Percentiles rank a stretch among this genome's conserved stretches.
Evolutionary conservation across 2,329 filamentous ascomycete species (phyloP).

Genomic region (Dactylonectria macrodidyma): DNA sequence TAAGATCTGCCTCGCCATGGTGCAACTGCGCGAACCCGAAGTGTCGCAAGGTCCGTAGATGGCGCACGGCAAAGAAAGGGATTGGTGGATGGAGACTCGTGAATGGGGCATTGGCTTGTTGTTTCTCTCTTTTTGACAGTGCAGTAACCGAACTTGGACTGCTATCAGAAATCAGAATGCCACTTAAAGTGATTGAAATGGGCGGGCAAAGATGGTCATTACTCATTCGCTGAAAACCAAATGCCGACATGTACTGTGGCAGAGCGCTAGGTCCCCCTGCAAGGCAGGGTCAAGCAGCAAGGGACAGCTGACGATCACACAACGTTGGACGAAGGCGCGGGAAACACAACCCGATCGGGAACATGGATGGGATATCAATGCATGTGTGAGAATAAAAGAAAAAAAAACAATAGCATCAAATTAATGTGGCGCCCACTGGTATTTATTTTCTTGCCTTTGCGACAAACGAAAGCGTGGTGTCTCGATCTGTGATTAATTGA

Average conservation of each 20-base stretch:
- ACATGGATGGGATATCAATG: not conserved
- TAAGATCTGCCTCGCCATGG: constrained; percentile 6
- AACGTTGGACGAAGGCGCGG: constrained; percentile 22
- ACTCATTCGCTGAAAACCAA: constrained; percentile 16
- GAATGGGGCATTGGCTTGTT: not conserved
- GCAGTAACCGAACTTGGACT: not conserved
- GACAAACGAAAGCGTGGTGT: constrained; percentile 23
- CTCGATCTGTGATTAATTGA: not conserved
- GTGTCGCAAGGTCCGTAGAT: not conserved
- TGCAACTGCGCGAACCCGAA: constrained; percentile 22
- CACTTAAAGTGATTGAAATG: constrained; percentile 2
- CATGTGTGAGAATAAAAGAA: not conserved
- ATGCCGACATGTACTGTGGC: constrained; percentile 25
- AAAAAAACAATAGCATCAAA: not conserved
- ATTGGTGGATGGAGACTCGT: not conserved
- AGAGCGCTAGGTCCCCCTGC: constrained; percentile 27
- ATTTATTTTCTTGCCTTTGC: constrained; percentile 7
- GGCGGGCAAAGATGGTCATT: not conserved
- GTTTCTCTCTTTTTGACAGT: not conserved
- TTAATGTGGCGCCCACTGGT: not conserved
- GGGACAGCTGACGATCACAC: constrained; percentile 34
- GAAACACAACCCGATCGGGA: constrained; percentile 21
- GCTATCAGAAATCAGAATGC: constrained; percentile 2
- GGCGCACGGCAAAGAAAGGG: not conserved
- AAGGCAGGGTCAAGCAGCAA: constrained; percentile 21